Evolutionary conservation across 306 rosid species (phyloP), one percentile per base, ranked within the genome.

Genomic region (Morella rubra): DNA sequence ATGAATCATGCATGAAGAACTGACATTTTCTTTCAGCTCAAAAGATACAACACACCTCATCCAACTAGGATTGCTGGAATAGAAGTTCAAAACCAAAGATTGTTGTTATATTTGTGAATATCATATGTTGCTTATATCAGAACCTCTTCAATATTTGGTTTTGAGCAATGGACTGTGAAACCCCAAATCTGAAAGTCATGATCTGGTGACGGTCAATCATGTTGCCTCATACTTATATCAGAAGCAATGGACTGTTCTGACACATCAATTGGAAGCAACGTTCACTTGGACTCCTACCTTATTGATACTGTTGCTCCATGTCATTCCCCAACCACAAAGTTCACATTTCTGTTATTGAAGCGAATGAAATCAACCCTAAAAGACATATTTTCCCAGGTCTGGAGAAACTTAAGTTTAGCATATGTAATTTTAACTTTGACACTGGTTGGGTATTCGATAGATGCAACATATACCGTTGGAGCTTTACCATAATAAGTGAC

Each of bases 271-370:
- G n/a, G 82, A 79, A 72, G 83, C 50, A 22, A 87, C 86, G 9
- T 86, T 89, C 53, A 87, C 81, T 82, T 32, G 90, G 91, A 85
- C 92, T 91, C 81, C 91, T 87, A 27, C 91, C 2, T 77, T 78
- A 13, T 91, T 85, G 54, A 75, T 81, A 46, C 89, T 89, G 68
- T 87, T 89, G 54, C 73, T 85, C 91, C 97, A 91, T 61, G 74
- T 83, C 87, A 91, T 75, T 92, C 80, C 77, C 93, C 93, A 86
- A 91, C 86, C 79, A 91, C 90, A 82, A 89, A 89, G 79, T 83
- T 82, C 45, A 92, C 90, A 66, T 87, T 84, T 78, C 88, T 91
- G 51, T 73, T 81, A 67, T 69, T 78, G 58, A 69, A 79, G 77
- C 90, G 90, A 15, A n/a, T 46, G 32, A 91, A 75, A 74, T 87